Conservation (phyloP, 1,284 basidiomycete genomes). For the Puccinia horiana region DNA sequence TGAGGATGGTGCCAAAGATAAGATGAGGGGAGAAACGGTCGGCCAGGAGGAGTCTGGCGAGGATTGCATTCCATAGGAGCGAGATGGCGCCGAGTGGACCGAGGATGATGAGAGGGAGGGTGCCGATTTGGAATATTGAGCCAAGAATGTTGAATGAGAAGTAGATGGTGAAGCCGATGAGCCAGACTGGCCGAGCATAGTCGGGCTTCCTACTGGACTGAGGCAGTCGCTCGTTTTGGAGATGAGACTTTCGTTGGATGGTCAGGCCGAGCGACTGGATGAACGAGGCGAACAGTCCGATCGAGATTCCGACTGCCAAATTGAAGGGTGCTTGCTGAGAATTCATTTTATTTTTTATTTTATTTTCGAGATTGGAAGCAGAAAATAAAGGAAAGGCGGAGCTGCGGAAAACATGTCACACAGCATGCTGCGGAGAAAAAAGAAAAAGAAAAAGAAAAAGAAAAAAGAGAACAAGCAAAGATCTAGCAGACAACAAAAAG, state of each 20-base stretch:
- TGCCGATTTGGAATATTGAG: constrained; percentile 92
- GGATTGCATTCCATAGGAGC: constrained; percentile 91
- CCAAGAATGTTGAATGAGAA: constrained; percentile 79
- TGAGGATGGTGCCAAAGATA: constrained; percentile 76
- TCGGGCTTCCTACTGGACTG: constrained; percentile 69
- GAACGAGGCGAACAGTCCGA: constrained; percentile 84
- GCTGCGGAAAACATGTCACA: background rate
- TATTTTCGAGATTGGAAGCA: background rate
- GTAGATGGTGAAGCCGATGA: constrained; percentile 71
- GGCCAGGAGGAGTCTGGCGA: constrained; percentile 80
- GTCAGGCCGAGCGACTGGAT: constrained; percentile 86
- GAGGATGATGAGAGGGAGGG: constrained; percentile 86
- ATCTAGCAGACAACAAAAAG: background rate
- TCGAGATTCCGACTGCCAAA: constrained; percentile 60
- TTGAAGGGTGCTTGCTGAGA: constrained; percentile 1
- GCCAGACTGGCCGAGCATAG: constrained; percentile 78
- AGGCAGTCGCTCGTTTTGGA: constrained; percentile 76
- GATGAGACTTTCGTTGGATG: constrained; percentile 90
- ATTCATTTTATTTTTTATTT: background rate
- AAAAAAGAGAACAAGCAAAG: background rate
- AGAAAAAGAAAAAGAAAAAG: background rate
- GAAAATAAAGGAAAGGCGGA: constrained; percentile 47
- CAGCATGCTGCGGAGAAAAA: background rate
- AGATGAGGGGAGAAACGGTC: constrained; percentile 83
- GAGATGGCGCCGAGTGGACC: constrained; percentile 79